These are phyloP conservation scores for Trypanosoma lewisi DNA, from an alignment of 208 protist species.

Conservation along the genomic window DNA sequence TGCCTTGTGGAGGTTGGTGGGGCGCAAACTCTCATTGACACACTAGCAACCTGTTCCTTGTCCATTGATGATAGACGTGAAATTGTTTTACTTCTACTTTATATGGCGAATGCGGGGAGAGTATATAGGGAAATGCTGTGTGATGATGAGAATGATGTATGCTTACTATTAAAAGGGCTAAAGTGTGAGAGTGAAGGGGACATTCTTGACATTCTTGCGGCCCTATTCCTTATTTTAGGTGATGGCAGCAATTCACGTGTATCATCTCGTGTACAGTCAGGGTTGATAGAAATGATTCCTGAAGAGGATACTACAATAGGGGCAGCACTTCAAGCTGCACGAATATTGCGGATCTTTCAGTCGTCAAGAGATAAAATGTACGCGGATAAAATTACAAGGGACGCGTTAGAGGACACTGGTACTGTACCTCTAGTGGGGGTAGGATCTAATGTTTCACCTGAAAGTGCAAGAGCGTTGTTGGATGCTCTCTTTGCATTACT, in stretches of 20 bases:
- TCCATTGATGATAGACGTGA: slow-evolving; percentile 42
- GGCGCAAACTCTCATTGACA: slow-evolving; percentile 56
- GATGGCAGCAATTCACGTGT: slow-evolving; percentile 55
- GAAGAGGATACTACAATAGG: slow-evolving; percentile 14
- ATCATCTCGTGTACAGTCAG: slow-evolving; percentile 47
- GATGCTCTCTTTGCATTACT: slow-evolving; percentile 60
- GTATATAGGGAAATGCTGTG: slow-evolving; percentile 90
- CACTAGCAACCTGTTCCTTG: slow-evolving; percentile 21
- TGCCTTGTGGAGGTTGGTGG: slow-evolving; percentile 76
- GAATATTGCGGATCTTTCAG: slow-evolving; percentile 67
- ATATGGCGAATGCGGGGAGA: slow-evolving; percentile 78
- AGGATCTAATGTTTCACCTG: neutral
- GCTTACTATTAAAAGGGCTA: slow-evolving; percentile 51
- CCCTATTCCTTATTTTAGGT: slow-evolving; percentile 66
- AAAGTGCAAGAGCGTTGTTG: slow-evolving; percentile 41
- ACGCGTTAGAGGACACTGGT: slow-evolving; percentile 11
- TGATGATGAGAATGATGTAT: slow-evolving; percentile 58
- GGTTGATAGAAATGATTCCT: slow-evolving; percentile 51
- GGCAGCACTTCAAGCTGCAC: slow-evolving; percentile 47
- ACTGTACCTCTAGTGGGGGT: slow-evolving; percentile 21
- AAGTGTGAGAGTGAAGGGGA: slow-evolving; percentile 50
- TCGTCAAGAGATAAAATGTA: slow-evolving; percentile 53
- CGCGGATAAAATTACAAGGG: slow-evolving; percentile 8
- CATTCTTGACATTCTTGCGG: slow-evolving; percentile 45
- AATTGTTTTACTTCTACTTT: slow-evolving; percentile 64